Base-by-base conservation (phyloP, 164 flowering plant genomes). In the Sedum album region DNA sequence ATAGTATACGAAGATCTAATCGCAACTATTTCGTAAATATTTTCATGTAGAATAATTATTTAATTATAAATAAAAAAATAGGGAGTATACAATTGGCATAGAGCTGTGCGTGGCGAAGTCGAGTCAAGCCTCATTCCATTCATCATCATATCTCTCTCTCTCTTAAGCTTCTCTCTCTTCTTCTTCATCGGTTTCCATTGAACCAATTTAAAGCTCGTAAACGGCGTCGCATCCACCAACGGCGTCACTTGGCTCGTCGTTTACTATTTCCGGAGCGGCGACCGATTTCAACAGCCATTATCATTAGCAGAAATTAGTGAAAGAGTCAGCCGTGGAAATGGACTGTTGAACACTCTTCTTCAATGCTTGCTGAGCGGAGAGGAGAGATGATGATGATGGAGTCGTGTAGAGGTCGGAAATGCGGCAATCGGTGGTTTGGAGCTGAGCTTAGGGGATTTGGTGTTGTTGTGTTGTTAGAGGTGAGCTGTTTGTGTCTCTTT, bases 391-490 rank as follows among this genome's bases (percentile, higher is more conserved):
- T 44, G 48, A 18, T 44, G 48, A 17, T 11, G 42, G 48, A 1
- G 17, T 44, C 4, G 62, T 26, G 4, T 57, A 28, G 20, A 30
- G 20, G 62, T 57, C 20, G 18, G 31, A 26, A 57, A 57, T 57
- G 31, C 62, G 0, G 57, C 57, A 51, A 51, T 21, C 28, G 1
- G 26, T 20, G n/a, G 31, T 55, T 33, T n/a, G n/a, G 62, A 57
- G 62, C 31, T 57, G 33, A 30, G 20, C 4, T 26, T 26, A 13
- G 2, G 5, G 62, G 62, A 28, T 57, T 57, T 30, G 35, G 62
- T 57, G 15, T 57, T 57, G 20, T 57, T 57, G 18, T 57, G 6
- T 57, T 57, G 33, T 26, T 57, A 33, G 62, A 57, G 62, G 62
- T 57, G 33, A 57, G 62, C 62, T 57, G 33, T 57, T 33, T 2